These are phyloP conservation scores for Fusarium subtropicale DNA, from an alignment of 2,329 filamentous ascomycete species.

Conservation along the genomic window DNA sequence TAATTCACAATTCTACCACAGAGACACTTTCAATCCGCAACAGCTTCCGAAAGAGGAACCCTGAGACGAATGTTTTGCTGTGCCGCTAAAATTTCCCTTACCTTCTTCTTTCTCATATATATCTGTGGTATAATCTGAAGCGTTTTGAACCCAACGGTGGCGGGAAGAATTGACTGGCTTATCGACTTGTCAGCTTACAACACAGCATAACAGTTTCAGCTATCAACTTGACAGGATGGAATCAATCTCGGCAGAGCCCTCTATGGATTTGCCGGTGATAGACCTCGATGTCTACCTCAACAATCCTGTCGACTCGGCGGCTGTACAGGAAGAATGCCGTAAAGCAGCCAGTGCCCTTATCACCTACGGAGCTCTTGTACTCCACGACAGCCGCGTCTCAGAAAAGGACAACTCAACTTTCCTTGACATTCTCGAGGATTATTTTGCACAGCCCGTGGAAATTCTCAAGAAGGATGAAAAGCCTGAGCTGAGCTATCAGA, in stretches of 20 bases:
- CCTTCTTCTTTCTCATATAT: not conserved
- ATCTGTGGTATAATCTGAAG: not conserved
- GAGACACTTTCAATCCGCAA: constrained; percentile 35
- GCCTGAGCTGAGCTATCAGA: constrained; percentile 69
- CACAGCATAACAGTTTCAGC: not conserved
- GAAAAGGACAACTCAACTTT: constrained; percentile 67
- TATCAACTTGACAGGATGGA: constrained; percentile 32
- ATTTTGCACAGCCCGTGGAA: constrained; percentile 68
- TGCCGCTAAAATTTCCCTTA: not conserved
- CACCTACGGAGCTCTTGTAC: constrained; percentile 68
- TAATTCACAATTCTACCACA: constrained; percentile 25
- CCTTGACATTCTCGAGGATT: constrained; percentile 72
- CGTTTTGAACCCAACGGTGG: not conserved
- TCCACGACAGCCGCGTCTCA: constrained; percentile 69
- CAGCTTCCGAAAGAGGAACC: constrained; percentile 38
- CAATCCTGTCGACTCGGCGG: constrained; percentile 56
- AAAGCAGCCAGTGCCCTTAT: constrained; percentile 68
- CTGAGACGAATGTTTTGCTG: constrained; percentile 21
- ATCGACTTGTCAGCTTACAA: not conserved
- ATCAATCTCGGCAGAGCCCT: constrained; percentile 43
- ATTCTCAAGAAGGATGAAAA: constrained; percentile 64
- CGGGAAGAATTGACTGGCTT: not conserved
- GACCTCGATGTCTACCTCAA: constrained; percentile 69
- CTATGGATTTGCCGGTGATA: constrained; percentile 70
- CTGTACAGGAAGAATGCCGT: constrained; percentile 62